Conservation (phyloP, 257 asterid species). For the Gynochthodes officinalis region DNA sequence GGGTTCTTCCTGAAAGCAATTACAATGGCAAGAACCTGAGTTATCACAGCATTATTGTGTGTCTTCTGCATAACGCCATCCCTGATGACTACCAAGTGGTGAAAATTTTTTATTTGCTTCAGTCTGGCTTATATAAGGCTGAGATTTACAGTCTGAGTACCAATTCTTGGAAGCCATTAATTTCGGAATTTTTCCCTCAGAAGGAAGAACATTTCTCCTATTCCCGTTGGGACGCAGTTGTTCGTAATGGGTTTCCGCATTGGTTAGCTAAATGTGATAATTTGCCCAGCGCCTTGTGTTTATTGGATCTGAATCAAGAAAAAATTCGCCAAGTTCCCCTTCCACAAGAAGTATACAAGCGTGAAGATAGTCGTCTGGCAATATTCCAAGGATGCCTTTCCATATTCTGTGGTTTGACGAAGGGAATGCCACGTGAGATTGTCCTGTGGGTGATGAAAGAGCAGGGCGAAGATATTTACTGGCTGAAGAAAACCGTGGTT, state of each 20-base stretch:
- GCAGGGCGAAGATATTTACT: neutral
- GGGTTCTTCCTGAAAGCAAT: neutral
- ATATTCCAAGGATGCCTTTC: neutral
- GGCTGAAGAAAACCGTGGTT: neutral
- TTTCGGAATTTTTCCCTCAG: neutral
- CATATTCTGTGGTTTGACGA: neutral
- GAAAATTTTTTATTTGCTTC: neutral
- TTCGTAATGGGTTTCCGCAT: neutral
- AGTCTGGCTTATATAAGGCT: neutral
- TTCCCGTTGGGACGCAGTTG: neutral
- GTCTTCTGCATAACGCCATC: neutral
- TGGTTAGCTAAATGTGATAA: neutral
- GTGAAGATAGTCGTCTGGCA: neutral
- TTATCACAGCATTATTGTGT: neutral
- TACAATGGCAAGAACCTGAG: neutral
- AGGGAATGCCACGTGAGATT: neutral
- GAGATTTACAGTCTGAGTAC: neutral
- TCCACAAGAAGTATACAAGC: neutral
- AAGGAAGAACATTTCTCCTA: neutral
- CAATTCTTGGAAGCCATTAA: neutral
- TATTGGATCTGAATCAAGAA: neutral
- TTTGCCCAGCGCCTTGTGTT: neutral
- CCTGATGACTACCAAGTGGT: neutral
- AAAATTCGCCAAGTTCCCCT: neutral
- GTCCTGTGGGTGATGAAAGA: neutral